Evolutionary conservation across 176 grass and related monocot species (phyloP).

Genomic region (Oryza nivara): DNA sequence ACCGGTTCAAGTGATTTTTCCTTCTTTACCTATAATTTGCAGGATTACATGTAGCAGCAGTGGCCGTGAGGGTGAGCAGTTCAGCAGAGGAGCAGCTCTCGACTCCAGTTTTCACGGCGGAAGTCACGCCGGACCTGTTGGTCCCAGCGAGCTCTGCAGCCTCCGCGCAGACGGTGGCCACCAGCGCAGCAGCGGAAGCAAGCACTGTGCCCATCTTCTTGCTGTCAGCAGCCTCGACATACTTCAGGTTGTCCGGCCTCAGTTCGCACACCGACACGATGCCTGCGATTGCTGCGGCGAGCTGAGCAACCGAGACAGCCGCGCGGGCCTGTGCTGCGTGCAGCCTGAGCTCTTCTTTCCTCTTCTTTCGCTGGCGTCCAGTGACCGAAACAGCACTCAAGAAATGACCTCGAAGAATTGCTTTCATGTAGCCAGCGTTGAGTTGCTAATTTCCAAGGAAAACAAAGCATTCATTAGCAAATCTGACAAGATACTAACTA

Average conservation of each 20-base stretch:
- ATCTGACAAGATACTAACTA: conserved; percentile 27
- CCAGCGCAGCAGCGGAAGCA: conserved; percentile 68
- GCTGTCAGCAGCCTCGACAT: neutral
- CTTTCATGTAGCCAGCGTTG: conserved; percentile 48
- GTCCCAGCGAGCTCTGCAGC: conserved; percentile 65
- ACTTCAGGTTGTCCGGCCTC: neutral
- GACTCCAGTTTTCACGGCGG: no score
- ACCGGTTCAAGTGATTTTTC: no score
- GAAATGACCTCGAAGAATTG: conserved; percentile 55
- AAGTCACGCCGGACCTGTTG: neutral
- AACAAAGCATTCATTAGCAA: neutral
- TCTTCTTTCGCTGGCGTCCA: conserved; percentile 53
- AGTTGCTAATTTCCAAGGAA: conserved; percentile 39
- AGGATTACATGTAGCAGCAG: no score
- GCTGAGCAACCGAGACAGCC: conserved; percentile 69
- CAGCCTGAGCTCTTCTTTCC: conserved; percentile 42
- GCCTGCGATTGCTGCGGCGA: conserved; percentile 67
- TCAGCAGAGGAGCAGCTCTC: no score
- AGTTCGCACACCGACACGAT: conserved; percentile 61
- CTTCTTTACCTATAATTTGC: no score
- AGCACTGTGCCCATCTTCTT: conserved; percentile 52
- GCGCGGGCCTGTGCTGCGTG: conserved; percentile 79
- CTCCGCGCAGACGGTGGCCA: conserved; percentile 96
- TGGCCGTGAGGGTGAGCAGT: no score
- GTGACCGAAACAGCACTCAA: conserved; percentile 53